phyloP scores from a whole-genome alignment of 1,284 basidiomycete genomes.

The Paramarasmius palmivorus region DNA sequence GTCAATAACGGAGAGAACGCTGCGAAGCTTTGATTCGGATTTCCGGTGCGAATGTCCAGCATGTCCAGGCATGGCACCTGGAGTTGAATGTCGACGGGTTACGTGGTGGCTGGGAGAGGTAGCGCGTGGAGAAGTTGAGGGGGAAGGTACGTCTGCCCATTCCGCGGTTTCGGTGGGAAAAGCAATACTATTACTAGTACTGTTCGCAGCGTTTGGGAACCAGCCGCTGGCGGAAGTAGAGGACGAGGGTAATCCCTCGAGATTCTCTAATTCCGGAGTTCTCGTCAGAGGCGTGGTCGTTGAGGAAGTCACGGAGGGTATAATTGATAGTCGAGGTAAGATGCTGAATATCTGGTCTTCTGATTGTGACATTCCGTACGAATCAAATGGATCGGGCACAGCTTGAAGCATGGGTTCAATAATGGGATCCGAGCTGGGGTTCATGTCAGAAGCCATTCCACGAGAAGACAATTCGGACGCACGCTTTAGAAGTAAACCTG shows the following conservation, averaged over 20 bases:
- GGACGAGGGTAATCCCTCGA: constrained; percentile 31
- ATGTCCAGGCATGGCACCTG: constrained; percentile 35
- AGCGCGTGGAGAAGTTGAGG: constrained; percentile 48
- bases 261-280: constrained; percentile 41
- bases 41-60: constrained; percentile 45
- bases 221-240: constrained; percentile 25
- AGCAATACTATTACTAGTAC: constrained; percentile 31
- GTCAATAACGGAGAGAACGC: constrained; percentile 63
- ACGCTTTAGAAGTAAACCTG: constrained; percentile 86
- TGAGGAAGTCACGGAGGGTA: constrained; percentile 54
- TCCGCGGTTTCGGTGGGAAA: constrained; percentile 47
- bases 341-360: constrained; percentile 94
- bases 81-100: constrained; percentile 50
- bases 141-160: constrained; percentile 50
- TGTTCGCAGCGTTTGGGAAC: constrained; percentile 18
- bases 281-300: constrained; percentile 48
- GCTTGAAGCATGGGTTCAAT: constrained; percentile 89
- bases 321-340: constrained; percentile 79
- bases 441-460: constrained; percentile 15
- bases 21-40: constrained; percentile 68
- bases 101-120: constrained; percentile 39
- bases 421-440: constrained; percentile 78
- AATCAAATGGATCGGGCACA: constrained; percentile 91
- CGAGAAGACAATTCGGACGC: constrained; percentile 29
- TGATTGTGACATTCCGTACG: constrained; percentile 85